Conservation (phyloP, 2,329 filamentous ascomycete species). For the Didymella pinodella region DNA sequence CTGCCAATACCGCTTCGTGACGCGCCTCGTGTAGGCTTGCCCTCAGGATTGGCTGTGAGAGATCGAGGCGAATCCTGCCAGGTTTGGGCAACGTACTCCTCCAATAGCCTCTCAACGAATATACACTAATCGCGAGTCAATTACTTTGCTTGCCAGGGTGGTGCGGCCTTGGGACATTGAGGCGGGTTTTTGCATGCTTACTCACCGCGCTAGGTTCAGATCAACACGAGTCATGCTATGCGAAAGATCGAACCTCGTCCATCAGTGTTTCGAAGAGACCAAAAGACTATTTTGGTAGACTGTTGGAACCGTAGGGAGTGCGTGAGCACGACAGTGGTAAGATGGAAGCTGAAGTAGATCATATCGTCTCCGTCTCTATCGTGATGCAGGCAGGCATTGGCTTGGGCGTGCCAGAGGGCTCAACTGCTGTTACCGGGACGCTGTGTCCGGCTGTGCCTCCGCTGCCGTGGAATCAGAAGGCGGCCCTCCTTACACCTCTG, state of each 20-base stretch:
- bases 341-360: not conserved
- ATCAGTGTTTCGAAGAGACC: no score
- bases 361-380: not conserved
- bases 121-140: not conserved
- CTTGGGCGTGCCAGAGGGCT: not conserved
- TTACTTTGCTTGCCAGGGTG: not conserved
- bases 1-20: slow-evolving; percentile 7
- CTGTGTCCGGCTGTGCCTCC: not conserved
- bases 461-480: not conserved
- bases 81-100: not conserved
- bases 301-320: not conserved
- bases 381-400: not conserved
- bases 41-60: not conserved
- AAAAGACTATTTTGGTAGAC: not conserved
- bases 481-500: not conserved
- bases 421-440: not conserved
- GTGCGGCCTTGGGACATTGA: not conserved
- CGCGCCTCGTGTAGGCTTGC: not conserved
- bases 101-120: not conserved
- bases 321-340: not conserved
- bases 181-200: slow-evolving; percentile 1
- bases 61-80: slow-evolving; percentile 8
- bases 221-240: not conserved
- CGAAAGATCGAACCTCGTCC: not conserved
- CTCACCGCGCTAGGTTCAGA: slow-evolving; percentile 8